A percentile compares a stretch with the other conserved stretches of the same genome.
Evolutionary conservation across 345 rosid genomes (phyloP).

Genomic region (rapeseed (Brassica napus)): Da-Ae NC_063448.1:56115501-56116000

Average conservation of each 20-base stretch:
- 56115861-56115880: neutral
- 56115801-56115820: slow-evolving; percentile 76
- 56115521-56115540: neutral
- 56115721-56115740: slow-evolving; percentile 73
- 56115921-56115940: slow-evolving; percentile 99
- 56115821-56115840: no score
- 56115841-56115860: slow-evolving; percentile 10
- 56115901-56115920: slow-evolving; percentile 79
- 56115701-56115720: slow-evolving; percentile 95
- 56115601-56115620: neutral
- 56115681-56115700: slow-evolving; percentile 97
- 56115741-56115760: slow-evolving; percentile 73
- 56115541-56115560: neutral
- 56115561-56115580: neutral
- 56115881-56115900: neutral
- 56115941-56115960: slow-evolving; percentile 69
- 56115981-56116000: slow-evolving; percentile 72
- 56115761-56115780: slow-evolving; percentile 90
- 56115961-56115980: slow-evolving; percentile 66
- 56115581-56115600: slow-evolving; percentile 10
- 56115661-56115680: slow-evolving; percentile 94
- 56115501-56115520: neutral
- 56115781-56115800: slow-evolving; percentile 92
- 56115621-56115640: neutral
- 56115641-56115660: slow-evolving; percentile 72